A percentile compares a stretch with the other conserved stretches of the same genome.
These are phyloP conservation scores for Trypanosomatidae sp. DNA, from an alignment of 208 protist species.

Conservation along the genomic window DNA sequence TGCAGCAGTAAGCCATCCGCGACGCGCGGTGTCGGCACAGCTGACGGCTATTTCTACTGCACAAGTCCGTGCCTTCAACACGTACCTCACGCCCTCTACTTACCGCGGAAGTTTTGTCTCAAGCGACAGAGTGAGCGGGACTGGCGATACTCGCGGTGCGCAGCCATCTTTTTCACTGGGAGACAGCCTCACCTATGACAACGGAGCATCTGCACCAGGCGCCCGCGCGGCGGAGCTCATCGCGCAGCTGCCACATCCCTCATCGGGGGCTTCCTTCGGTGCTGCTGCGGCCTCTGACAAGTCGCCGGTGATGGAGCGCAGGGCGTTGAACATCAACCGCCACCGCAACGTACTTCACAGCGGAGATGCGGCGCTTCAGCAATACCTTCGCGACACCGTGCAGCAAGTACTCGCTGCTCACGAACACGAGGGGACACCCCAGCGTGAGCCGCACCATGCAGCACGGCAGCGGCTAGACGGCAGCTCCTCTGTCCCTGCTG, in stretches of 20 bases:
- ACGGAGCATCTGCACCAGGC: neutral
- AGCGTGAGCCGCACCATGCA: neutral
- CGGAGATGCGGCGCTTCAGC: conserved; percentile 15
- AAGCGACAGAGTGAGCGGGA: neutral
- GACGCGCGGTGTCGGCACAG: neutral
- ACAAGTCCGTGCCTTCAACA: neutral
- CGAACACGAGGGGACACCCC: neutral
- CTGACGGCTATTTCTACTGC: neutral
- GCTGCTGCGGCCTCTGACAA: neutral
- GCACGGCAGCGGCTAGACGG: neutral
- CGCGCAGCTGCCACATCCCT: conserved; percentile 1
- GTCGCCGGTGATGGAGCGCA: neutral
- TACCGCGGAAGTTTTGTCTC: neutral
- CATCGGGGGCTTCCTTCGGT: neutral
- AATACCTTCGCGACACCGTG: conserved; percentile 27
- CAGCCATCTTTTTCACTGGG: neutral
- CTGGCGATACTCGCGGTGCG: neutral
- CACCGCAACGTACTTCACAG: conserved; percentile 1
- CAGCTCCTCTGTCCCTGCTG: neutral
- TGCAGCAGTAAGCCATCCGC: neutral
- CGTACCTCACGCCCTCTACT: neutral
- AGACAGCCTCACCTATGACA: neutral
- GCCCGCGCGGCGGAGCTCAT: conserved; percentile 17
- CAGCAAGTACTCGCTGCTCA: conserved; percentile 18
- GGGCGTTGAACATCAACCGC: too few relatives aligned